Conservation (phyloP, 768 basidiomycete species). For the Hemileccinum impolitum region DNA sequence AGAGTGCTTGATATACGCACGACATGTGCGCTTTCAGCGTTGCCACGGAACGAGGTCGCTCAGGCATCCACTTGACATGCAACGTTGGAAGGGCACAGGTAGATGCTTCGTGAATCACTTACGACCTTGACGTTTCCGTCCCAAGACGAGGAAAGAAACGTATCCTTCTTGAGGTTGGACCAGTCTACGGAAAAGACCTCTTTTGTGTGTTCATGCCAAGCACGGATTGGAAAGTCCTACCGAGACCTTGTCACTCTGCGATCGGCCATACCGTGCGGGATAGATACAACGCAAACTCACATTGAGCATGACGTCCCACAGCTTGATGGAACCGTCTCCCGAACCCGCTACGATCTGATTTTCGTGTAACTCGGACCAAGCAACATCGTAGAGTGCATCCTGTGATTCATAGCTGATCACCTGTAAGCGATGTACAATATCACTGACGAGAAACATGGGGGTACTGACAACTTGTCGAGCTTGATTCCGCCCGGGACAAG, state of each 20-base stretch:
- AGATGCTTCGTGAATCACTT: conserved; percentile 28
- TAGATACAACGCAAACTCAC: conserved; percentile 38
- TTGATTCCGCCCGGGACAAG: conserved; percentile 44
- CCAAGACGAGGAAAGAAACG: conserved; percentile 87
- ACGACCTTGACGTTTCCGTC: conserved; percentile 89
- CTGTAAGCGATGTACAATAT: conserved; percentile 7
- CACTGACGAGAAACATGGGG: not conserved
- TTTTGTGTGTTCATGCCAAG: conserved; percentile 91
- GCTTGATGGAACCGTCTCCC: conserved; percentile 84
- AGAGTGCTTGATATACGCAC: conserved; percentile 88
- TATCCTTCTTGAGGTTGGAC: conserved; percentile 90
- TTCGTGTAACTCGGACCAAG: conserved; percentile 95
- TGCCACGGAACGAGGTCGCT: conserved; percentile 69
- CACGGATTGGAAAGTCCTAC: conserved; percentile 84
- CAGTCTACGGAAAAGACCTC: conserved; percentile 95
- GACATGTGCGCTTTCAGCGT: conserved; percentile 82
- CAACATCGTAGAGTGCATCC: conserved; percentile 85
- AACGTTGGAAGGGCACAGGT: not conserved
- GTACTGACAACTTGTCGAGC: conserved; percentile 67
- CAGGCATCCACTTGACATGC: conserved; percentile 74
- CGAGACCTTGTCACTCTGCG: conserved; percentile 29
- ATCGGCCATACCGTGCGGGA: conserved; percentile 6
- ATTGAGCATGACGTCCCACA: conserved; percentile 89
- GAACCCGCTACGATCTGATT: conserved; percentile 88
- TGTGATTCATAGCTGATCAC: conserved; percentile 75